These are phyloP conservation scores for Colletotrichum destructivum DNA, from an alignment of 2,329 filamentous ascomycete species.

Conservation along the genomic window DNA sequence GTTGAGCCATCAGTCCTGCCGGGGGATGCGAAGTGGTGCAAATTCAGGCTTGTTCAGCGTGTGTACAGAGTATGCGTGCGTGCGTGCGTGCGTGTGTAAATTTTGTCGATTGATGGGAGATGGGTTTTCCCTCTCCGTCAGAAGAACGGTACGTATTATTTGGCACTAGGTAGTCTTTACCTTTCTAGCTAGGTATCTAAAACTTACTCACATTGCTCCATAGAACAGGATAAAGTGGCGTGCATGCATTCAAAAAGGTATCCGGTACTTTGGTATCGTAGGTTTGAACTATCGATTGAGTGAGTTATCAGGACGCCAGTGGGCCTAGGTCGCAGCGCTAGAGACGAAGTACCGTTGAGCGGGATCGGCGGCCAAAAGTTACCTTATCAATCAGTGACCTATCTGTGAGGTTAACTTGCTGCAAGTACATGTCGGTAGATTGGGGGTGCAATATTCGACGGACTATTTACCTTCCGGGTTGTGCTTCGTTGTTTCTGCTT, in stretches of 20 bases:
- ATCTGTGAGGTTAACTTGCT: constrained; percentile 8
- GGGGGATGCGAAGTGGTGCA: constrained; percentile 2
- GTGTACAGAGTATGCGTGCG: not conserved
- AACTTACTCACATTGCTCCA: no score
- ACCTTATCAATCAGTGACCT: constrained; percentile 29
- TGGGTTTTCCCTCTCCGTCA: not conserved
- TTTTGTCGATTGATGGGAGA: not conserved
- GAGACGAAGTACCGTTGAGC: not conserved
- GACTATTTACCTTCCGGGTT: not conserved
- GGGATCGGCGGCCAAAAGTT: constrained; percentile 8
- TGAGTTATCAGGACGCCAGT: constrained; percentile 12
- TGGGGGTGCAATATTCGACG: not conserved
- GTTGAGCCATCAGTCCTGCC: not conserved
- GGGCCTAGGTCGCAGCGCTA: not conserved
- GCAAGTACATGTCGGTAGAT: not conserved
- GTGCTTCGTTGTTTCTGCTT: not conserved
- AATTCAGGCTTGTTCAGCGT: not conserved
- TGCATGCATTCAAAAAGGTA: no score
- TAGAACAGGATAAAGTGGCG: no score
- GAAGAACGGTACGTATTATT: not conserved
- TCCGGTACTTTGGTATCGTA: no score
- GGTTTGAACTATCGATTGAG: not conserved
- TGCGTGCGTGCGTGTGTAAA: not conserved
- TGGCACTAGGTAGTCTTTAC: not conserved
- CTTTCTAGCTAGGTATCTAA: not conserved